phyloP scores from a whole-genome alignment of 305 asterid species.

The Ilex paraguariensis region DNA sequence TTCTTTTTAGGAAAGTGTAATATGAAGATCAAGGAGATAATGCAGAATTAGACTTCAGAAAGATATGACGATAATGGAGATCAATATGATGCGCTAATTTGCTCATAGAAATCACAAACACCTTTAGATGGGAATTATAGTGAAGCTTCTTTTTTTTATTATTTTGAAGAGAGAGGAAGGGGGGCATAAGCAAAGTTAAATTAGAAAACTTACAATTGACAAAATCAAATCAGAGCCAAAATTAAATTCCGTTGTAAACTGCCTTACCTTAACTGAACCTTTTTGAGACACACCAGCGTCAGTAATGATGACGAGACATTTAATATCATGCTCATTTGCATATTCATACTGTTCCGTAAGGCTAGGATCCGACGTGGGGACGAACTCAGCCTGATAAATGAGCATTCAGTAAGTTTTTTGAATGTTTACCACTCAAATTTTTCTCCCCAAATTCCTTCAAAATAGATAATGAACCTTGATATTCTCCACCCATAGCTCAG shows the following conservation, averaged over 20 bases:
- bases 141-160: not conserved
- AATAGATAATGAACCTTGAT: conserved; percentile 50
- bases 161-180: no score
- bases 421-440: not conserved
- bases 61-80: no score
- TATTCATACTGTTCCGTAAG: conserved; percentile 95
- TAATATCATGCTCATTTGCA: conserved; percentile 90
- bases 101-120: no score
- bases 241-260: conserved; percentile 4
- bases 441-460: conserved; percentile 10
- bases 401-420: not conserved
- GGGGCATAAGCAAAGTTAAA: not conserved
- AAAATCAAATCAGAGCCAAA: not conserved
- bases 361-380: conserved; percentile 85
- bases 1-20: no score
- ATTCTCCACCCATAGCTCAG: conserved; percentile 90
- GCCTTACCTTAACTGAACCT: conserved; percentile 78
- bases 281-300: conserved; percentile 79
- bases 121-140: no score
- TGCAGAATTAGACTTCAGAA: no score
- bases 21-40: no score
- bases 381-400: conserved; percentile 75
- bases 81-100: no score
- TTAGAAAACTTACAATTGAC: no score
- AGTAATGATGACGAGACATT: conserved; percentile 84